Evolutionary conservation across 2,329 filamentous ascomycete genomes (phyloP), one percentile per base, ranked within the genome.

Genomic region (Sphaceloma murrayae): DNA sequence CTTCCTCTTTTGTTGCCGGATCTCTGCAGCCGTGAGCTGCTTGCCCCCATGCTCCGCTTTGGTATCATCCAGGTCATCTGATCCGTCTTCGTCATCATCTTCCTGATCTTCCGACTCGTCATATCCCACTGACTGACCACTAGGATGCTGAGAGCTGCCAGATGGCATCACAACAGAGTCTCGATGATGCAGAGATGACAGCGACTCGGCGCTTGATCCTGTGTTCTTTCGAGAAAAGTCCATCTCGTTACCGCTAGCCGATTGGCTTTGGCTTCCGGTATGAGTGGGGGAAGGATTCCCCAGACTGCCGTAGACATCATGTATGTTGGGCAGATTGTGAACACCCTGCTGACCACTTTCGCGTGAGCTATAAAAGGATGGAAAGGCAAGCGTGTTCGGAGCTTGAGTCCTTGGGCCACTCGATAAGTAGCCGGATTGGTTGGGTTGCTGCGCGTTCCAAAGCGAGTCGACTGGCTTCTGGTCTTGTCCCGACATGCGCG

Each of bases 1-100:
- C 58, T 69, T 72, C 40, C 68, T 63, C 56, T 71, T 71, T 45
- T 68, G 66, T 6, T 67, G 66, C 24, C 67, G 60, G 16, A 69
- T 57, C 49, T 70, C 68, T 17, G 66, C 67, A 16, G 67, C 67
- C 6, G 67, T 67, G 58, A 69, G 63, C 6, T 49, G 53, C 47
- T 51, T 54, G 9, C 56, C 54, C 9, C 43, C 36, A 13, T 34
- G 43, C 22, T 57, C 54, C 8, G 58, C 58, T 8, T 55, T 43
- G n/a, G 29, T 43, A 11, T 52, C 49, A n/a, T 49, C 50, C n/a
- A 51, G 48, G 5, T 47, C 45, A 8, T 46, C 45, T 19, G 49
- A 34, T 22, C 39, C 54, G 16, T 50, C 54, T 10, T 48, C 47
- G 19, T 69, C 65, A 18, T 55, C 53, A n/a, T n/a, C n/a, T 45